Conservation (phyloP, 768 basidiomycete genomes). For the Lepiota venenata region DNA sequence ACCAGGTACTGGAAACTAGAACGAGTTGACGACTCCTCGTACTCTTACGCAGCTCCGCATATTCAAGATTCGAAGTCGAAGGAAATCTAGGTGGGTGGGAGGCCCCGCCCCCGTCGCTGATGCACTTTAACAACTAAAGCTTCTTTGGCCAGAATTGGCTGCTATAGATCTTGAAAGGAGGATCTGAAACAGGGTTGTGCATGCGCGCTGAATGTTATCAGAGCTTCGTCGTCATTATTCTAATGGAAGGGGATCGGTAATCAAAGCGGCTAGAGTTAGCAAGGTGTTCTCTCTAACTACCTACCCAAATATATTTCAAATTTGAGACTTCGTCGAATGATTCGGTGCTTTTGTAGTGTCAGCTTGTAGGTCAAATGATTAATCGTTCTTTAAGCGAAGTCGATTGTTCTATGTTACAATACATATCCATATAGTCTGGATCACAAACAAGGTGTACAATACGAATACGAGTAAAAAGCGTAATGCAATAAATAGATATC, state of each 20-base stretch:
- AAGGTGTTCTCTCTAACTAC: background rate
- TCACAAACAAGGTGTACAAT: background rate
- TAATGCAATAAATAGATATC: background rate
- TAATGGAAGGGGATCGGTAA: too few species aligned
- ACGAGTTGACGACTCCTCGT: background rate
- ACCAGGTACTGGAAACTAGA: background rate
- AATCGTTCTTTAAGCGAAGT: background rate
- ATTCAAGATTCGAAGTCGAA: background rate
- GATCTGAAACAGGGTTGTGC: slow-evolving; percentile 3
- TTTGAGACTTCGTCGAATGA: background rate
- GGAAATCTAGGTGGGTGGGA: background rate
- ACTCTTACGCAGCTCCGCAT: background rate
- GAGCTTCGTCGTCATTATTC: background rate
- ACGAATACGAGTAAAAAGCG: background rate
- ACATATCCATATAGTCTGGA: slow-evolving; percentile 2
- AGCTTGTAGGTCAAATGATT: too few species aligned
- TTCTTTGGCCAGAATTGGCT: background rate
- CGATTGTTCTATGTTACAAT: slow-evolving; percentile 3
- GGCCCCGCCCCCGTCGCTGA: background rate
- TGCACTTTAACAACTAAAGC: background rate
- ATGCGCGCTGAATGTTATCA: background rate
- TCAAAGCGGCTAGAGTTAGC: too few species aligned
- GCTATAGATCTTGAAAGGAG: slow-evolving; percentile 4
- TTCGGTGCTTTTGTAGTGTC: too few species aligned
- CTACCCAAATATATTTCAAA: background rate